Evolutionary conservation across 768 basidiomycete species (phyloP).

Genomic region (Tricholoma matsutake): DNA sequence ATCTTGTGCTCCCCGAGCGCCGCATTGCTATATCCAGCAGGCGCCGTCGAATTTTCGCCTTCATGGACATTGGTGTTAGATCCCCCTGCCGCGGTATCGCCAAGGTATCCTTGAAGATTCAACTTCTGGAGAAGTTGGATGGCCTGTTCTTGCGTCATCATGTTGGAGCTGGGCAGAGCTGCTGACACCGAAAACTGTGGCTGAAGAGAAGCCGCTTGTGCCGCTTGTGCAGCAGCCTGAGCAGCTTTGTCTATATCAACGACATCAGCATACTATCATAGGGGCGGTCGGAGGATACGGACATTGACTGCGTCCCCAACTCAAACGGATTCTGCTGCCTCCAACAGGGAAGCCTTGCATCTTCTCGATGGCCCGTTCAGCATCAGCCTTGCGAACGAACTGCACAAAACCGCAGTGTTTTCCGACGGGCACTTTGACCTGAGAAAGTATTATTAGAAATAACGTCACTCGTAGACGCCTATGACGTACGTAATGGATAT

Average conservation of each 20-base stretch:
- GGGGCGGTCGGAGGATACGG: slow-evolving; percentile 21
- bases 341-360: slow-evolving; percentile 97
- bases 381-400: slow-evolving; percentile 88
- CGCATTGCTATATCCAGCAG: slow-evolving; percentile 5
- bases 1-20: slow-evolving; percentile 15
- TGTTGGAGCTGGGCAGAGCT: slow-evolving; percentile 21
- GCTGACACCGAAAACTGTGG: slow-evolving; percentile 27
- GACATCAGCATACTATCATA: slow-evolving; percentile 4
- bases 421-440: slow-evolving; percentile 96
- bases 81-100: slow-evolving; percentile 11
- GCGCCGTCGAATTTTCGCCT: slow-evolving; percentile 6
- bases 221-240: slow-evolving; percentile 82
- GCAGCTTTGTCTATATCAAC: slow-evolving; percentile 73
- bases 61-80: slow-evolving; percentile 9
- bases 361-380: slow-evolving; percentile 89
- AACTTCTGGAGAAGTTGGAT: slow-evolving; percentile 59
- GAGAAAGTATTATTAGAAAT: slow-evolving; percentile 14
- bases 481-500: slow-evolving; percentile 80
- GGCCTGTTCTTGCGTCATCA: slow-evolving; percentile 61
- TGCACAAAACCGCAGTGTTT: slow-evolving; percentile 97
- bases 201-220: slow-evolving; percentile 72
- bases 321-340: slow-evolving; percentile 85
- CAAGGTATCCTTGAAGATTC: slow-evolving; percentile 38
- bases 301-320: slow-evolving; percentile 96
- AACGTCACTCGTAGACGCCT: neutral